These are phyloP conservation scores for Fusarium heterosporum DNA, from an alignment of 2,329 filamentous ascomycete genomes.

Conservation along the genomic window DNA sequence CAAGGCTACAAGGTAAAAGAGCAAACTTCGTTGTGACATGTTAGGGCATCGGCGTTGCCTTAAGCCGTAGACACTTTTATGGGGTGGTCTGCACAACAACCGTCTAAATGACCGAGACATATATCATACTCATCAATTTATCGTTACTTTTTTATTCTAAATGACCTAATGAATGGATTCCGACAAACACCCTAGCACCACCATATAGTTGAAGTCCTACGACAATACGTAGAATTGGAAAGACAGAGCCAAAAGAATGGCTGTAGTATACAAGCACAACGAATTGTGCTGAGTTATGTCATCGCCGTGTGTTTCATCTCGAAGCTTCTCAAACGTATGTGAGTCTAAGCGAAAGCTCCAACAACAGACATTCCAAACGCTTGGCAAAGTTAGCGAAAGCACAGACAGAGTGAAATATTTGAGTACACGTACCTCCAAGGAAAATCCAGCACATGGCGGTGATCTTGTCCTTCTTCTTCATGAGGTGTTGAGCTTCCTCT, in stretches of 20 bases:
- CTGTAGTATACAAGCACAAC: not conserved
- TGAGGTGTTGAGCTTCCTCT: conserved; percentile 61
- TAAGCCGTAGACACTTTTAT: not conserved
- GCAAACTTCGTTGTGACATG: too few species aligned
- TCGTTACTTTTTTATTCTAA: conserved; percentile 11
- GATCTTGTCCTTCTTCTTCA: conserved; percentile 66
- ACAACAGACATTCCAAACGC: conserved; percentile 38
- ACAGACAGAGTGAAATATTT: not conserved
- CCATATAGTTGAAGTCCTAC: not conserved
- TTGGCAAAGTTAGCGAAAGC: conserved; percentile 7
- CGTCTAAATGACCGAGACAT: not conserved
- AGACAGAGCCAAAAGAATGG: not conserved
- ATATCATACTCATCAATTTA: conserved; percentile 1
- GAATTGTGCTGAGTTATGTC: not conserved
- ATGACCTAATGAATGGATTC: conserved; percentile 6
- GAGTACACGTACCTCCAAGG: conserved; percentile 58
- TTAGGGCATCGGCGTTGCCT: not conserved
- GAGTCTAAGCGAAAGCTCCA: conserved; percentile 32
- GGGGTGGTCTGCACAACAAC: not conserved
- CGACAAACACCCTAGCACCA: not conserved
- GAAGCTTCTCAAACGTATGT: not conserved
- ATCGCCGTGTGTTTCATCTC: conserved; percentile 9
- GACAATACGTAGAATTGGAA: not conserved
- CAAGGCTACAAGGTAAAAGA: too few species aligned
- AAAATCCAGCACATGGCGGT: conserved; percentile 64